Evolutionary conservation across 176 grass and related monocot species (phyloP), one percentile per base, ranked within the genome.

Genomic region (Juncus effusus): DNA sequence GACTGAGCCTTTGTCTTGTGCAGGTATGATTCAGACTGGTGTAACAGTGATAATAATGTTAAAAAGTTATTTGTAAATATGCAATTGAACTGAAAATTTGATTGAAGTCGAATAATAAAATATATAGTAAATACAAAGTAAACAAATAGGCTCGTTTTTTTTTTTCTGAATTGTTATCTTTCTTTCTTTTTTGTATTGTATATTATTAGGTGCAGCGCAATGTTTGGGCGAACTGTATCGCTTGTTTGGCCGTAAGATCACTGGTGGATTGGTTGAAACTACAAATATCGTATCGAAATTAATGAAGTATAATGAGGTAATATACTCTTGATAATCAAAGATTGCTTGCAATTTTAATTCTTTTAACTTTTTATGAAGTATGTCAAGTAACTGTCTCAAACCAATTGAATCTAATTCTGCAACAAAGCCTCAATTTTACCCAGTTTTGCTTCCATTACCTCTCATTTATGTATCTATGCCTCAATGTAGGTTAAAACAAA

Each of bases 261-360:
- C 88, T 63, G 75, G 88, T 75, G 94, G 94, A 58, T 73, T 97
- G 72, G 72, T 85, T 35, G 94, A 97, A 75, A 97, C 94, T 76
- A 75, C 85, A 81, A 92, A 63, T 59, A 86, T 92, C 76, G 85
- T 80, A 69, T 85, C 85, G 63, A 97, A 92, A 74, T 69, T 92
- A 36, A 97, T 97, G 88, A 97, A 97, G 57, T 97, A 79, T 72
- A 69, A 85, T 55, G 94, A 97, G 92, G 92, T 96, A 68, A 64
- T 64, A 59, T 74, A 13, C 13, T 68, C 57, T 58, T 65, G 12
- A 41, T 47, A 47, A 47, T 47, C 19, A 28, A 28, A 28, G 19
- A 1, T 28, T 28, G 19, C 19, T 28, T 28, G 1, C 19, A 28
- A 28, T 0, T 1, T 28, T 28, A 28, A 28, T 28, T 28, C 19